Evolutionary conservation across 2,329 filamentous ascomycete genomes (phyloP).

Genomic region (Emmonsiellopsis sp.): DNA sequence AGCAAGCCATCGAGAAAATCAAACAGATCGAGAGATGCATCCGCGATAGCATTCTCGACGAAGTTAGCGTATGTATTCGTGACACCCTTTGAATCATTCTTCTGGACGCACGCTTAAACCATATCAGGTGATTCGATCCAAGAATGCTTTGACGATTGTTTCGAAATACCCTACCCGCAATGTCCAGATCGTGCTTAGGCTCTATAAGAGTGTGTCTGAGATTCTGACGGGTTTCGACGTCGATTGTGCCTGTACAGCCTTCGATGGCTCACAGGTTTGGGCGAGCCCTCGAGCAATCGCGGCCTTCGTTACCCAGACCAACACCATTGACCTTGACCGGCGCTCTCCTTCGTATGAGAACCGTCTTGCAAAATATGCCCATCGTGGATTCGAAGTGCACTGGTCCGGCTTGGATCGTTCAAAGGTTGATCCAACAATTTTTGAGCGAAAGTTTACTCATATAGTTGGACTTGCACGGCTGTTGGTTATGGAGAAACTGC

Average conservation of each 20-base stretch:
- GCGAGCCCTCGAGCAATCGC: constrained; percentile 66
- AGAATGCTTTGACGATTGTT: constrained; percentile 78
- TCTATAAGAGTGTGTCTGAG: constrained; percentile 76
- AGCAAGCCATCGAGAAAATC: constrained; percentile 74
- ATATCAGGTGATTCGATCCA: constrained; percentile 60
- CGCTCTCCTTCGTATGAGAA: constrained; percentile 84
- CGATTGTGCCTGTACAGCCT: constrained; percentile 73
- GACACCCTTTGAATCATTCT: not conserved
- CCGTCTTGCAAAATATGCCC: constrained; percentile 75
- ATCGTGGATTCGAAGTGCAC: constrained; percentile 74
- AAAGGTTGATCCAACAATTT: constrained; percentile 77
- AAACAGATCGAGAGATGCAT: constrained; percentile 69
- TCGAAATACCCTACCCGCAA: constrained; percentile 77
- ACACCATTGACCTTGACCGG: constrained; percentile 68
- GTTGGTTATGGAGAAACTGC: constrained; percentile 69
- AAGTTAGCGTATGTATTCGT: constrained; percentile 50
- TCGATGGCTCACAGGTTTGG: constrained; percentile 72
- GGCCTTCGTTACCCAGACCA: constrained; percentile 73
- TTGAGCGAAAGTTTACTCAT: constrained; percentile 67
- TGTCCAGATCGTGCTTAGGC: constrained; percentile 74
- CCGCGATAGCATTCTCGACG: constrained; percentile 67
- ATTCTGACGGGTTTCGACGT: constrained; percentile 86
- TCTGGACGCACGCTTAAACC: not conserved
- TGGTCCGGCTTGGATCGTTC: constrained; percentile 67
- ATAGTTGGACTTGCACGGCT: constrained; percentile 71